phyloP scores from a whole-genome alignment of 2,329 filamentous ascomycete species.

The Thelonectria blattea region DNA sequence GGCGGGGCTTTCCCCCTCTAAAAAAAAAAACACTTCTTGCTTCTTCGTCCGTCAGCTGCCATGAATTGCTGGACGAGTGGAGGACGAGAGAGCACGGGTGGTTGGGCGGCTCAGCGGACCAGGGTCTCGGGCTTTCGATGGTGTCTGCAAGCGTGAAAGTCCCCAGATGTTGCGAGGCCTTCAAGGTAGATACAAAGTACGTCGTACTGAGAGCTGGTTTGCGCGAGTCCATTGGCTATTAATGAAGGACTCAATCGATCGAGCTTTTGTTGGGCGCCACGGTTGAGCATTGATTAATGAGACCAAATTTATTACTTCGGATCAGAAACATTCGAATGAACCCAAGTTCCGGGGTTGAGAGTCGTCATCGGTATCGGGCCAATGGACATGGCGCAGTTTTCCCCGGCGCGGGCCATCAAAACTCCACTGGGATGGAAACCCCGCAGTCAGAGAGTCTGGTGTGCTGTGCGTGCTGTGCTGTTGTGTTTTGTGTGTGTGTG shows the following conservation, averaged over 20 bases:
- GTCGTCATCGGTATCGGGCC: constrained; percentile 30
- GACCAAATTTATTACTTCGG: neutral
- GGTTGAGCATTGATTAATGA: neutral
- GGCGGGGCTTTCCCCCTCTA: constrained; percentile 10
- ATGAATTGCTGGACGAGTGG: constrained; percentile 7
- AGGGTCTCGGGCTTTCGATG: constrained; percentile 11
- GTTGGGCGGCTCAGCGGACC: constrained; percentile 23
- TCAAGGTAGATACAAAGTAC: constrained; percentile 2
- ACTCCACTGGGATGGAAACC: constrained; percentile 27
- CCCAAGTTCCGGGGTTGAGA: constrained; percentile 19
- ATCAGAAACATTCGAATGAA: neutral
- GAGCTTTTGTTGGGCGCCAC: neutral
- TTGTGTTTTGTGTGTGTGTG: neutral
- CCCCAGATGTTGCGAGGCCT: neutral
- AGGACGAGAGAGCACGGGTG: constrained; percentile 5
- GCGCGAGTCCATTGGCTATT: neutral
- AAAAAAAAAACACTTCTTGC: neutral
- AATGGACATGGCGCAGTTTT: constrained; percentile 32
- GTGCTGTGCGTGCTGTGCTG: neutral
- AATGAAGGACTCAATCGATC: neutral
- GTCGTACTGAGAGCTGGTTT: neutral
- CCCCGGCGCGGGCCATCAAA: constrained; percentile 27
- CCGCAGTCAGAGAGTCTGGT: constrained; percentile 32
- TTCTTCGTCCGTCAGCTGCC: constrained; percentile 5
- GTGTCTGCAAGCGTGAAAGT: constrained; percentile 1